These are phyloP conservation scores for Flaveria bidentis DNA, from an alignment of 129 eudicot species.

Conservation along the genomic window DNA sequence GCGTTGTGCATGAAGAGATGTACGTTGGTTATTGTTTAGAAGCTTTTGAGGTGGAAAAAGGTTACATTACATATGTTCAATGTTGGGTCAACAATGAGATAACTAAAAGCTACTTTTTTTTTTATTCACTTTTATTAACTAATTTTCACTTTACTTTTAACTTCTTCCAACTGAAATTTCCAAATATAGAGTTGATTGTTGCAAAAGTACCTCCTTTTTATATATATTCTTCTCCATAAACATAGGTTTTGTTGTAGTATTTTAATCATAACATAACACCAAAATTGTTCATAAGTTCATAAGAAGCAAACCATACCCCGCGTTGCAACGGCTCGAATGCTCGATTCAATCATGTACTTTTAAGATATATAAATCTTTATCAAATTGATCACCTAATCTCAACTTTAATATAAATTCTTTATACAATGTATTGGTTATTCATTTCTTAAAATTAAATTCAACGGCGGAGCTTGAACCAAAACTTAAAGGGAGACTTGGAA, in stretches of 20 bases:
- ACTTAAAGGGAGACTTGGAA: too few relatives aligned
- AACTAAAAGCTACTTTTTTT: constrained; percentile 18
- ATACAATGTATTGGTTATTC: too few relatives aligned
- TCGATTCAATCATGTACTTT: too few relatives aligned
- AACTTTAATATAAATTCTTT: too few relatives aligned
- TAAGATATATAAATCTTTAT: too few relatives aligned
- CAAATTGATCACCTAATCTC: too few relatives aligned
- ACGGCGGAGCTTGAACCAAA: too few relatives aligned
- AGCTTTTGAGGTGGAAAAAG: neutral
- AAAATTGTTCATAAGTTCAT: too few relatives aligned
- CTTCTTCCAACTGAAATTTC: neutral
- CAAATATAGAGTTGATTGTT: neutral
- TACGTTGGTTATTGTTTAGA: neutral
- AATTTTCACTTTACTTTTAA: constrained; percentile 19
- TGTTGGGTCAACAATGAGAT: constrained; percentile 15
- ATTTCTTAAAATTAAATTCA: too few relatives aligned
- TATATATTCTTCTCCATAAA: neutral
- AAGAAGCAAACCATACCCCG: too few relatives aligned
- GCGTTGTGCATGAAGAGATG: neutral
- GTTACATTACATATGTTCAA: neutral
- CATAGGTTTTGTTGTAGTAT: neutral
- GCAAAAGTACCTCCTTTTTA: neutral
- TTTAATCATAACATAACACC: too few relatives aligned
- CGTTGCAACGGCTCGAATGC: too few relatives aligned
- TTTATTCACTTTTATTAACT: constrained; percentile 25